These are phyloP conservation scores for Scenedesmus sp. DNA, from an alignment of 163 green algal genomes.

Conservation along the genomic window DNA sequence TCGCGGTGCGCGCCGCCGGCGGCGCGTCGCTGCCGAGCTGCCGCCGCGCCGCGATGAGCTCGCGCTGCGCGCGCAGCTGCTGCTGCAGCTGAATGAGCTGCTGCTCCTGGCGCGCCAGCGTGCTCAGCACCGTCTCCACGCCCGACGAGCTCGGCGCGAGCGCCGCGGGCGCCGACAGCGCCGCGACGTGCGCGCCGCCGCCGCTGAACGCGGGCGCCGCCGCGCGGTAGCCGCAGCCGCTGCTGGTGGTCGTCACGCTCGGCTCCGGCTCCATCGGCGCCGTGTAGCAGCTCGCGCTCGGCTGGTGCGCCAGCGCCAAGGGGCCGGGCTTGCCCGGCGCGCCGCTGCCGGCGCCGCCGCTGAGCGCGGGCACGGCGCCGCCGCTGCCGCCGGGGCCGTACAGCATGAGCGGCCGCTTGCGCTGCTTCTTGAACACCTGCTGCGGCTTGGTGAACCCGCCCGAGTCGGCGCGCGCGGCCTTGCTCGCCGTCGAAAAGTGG, in stretches of 20 bases:
- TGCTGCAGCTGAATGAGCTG: constrained; percentile 37
- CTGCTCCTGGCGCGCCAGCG: constrained; percentile 23
- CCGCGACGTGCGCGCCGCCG: too few relatives aligned
- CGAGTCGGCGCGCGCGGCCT: background rate
- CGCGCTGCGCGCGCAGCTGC: constrained; percentile 12
- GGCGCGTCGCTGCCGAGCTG: constrained; percentile 12
- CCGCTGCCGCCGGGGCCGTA: constrained; percentile 24
- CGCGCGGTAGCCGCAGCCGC: background rate
- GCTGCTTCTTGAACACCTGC: constrained; percentile 41
- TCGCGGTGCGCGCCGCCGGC: background rate
- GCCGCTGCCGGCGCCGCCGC: background rate
- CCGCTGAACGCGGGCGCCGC: too few relatives aligned
- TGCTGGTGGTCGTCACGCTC: too few relatives aligned
- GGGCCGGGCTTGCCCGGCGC: too few relatives aligned
- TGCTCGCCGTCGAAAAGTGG: constrained; percentile 11
- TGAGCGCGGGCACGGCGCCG: background rate
- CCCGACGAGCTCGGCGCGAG: background rate
- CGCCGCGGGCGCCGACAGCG: background rate
- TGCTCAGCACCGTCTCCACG: constrained; percentile 18
- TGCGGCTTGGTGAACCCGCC: constrained; percentile 13
- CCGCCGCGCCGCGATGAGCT: background rate
- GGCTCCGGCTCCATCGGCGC: too few relatives aligned
- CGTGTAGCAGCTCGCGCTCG: too few relatives aligned
- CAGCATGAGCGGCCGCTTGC: constrained; percentile 34
- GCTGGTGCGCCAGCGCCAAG: too few relatives aligned